Evolutionary conservation across 2,329 filamentous ascomycete species (phyloP).

Genomic region (Westerdykella sp.): DNA sequence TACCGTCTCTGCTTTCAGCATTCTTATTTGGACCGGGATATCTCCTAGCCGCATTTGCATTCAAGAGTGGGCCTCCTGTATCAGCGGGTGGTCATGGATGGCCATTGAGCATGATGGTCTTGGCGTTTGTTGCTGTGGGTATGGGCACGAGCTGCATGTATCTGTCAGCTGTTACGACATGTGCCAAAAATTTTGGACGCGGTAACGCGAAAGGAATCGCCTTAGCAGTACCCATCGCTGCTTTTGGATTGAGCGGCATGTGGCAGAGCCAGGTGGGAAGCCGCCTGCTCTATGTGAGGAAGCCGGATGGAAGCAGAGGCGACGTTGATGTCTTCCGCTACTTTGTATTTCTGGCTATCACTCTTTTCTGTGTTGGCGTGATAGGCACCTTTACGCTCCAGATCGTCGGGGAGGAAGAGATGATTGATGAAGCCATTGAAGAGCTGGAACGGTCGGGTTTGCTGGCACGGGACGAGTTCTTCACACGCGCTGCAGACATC

Average conservation of each 20-base stretch:
- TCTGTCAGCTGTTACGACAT: slow-evolving; percentile 82
- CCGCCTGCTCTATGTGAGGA: slow-evolving; percentile 64
- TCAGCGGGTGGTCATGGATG: slow-evolving; percentile 51
- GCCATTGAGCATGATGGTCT: slow-evolving; percentile 76
- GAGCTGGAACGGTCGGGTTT: slow-evolving; percentile 86
- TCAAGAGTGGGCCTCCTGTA: slow-evolving; percentile 53
- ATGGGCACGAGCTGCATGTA: slow-evolving; percentile 85
- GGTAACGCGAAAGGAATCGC: slow-evolving; percentile 84
- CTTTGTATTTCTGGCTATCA: slow-evolving; percentile 74
- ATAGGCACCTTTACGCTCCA: slow-evolving; percentile 68
- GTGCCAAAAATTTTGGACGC: slow-evolving; percentile 94
- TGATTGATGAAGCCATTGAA: slow-evolving; percentile 85
- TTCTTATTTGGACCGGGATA: slow-evolving; percentile 76
- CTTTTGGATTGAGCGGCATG: slow-evolving; percentile 90
- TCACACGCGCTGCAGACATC: slow-evolving; percentile 51
- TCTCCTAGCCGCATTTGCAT: slow-evolving; percentile 72
- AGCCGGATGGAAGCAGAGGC: slow-evolving; percentile 54
- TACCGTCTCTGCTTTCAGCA: slow-evolving; percentile 66
- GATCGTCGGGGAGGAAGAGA: slow-evolving; percentile 75
- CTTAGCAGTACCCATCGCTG: slow-evolving; percentile 82
- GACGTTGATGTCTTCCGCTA: slow-evolving; percentile 72
- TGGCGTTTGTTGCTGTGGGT: slow-evolving; percentile 78
- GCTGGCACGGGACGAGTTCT: slow-evolving; percentile 67
- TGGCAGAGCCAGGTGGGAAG: slow-evolving; percentile 89
- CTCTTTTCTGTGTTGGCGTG: slow-evolving; percentile 65